phyloP scores from a whole-genome alignment of 805 yeast genomes.

The Pichia membranifaciens region DNA sequence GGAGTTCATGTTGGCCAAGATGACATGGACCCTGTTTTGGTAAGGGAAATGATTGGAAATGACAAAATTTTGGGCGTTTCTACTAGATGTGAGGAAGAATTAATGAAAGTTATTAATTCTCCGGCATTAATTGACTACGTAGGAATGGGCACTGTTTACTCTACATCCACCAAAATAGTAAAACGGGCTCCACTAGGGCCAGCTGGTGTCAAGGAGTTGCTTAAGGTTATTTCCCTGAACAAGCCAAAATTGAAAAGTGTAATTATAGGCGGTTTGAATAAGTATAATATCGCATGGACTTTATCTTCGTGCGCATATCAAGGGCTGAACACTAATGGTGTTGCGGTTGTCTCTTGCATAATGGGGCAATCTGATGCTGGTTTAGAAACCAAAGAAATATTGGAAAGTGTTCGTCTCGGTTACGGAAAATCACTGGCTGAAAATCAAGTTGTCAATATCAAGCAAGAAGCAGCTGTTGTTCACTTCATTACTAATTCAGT shows the following conservation, averaged over 20 bases:
- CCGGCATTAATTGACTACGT: conserved; percentile 63
- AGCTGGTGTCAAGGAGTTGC: conserved; percentile 51
- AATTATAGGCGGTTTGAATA: conserved; percentile 75
- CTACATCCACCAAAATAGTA: conserved; percentile 64
- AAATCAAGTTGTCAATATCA: background rate
- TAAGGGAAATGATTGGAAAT: conserved; percentile 61
- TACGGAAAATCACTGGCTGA: background rate
- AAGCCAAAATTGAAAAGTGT: conserved; percentile 48
- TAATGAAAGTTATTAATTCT: conserved; percentile 16
- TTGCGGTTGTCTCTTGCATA: conserved; percentile 82
- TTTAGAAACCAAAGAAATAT: conserved; percentile 36
- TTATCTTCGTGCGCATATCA: conserved; percentile 43
- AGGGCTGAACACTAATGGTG: conserved; percentile 60
- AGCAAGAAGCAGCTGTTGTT: conserved; percentile 47
- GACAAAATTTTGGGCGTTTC: conserved; percentile 77
- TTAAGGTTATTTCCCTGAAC: conserved; percentile 39
- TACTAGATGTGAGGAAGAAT: conserved; percentile 55
- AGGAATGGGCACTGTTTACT: conserved; percentile 77
- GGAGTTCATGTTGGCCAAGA: conserved; percentile 84
- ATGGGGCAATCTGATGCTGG: conserved; percentile 59
- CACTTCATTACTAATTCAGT: conserved; percentile 88
- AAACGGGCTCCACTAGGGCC: conserved; percentile 61
- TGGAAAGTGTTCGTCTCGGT: conserved; percentile 4
- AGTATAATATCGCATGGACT: conserved; percentile 53
- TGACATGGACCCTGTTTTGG: conserved; percentile 63